Evolutionary conservation across 345 rosid genomes (phyloP).

Genomic region (Arabidopsis arenosa): DNA sequence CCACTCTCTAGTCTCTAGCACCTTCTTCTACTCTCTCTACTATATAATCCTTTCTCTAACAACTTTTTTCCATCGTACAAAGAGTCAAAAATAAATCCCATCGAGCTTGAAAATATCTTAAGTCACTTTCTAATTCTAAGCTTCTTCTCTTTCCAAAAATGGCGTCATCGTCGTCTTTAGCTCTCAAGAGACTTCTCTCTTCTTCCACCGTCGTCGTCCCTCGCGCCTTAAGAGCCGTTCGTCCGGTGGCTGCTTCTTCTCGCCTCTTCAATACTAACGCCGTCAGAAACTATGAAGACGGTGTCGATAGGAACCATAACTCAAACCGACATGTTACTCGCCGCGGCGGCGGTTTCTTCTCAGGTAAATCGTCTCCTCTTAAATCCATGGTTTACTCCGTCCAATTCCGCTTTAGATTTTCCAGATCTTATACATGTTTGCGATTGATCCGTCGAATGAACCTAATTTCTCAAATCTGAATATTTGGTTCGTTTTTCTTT

Average conservation of each 20-base stretch:
- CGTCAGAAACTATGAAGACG: conserved; percentile 19
- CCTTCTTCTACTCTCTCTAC: neutral
- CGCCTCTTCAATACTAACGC: conserved; percentile 51
- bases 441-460: neutral
- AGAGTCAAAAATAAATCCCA: neutral
- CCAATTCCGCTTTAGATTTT: neutral
- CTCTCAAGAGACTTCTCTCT: conserved; percentile 48
- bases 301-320: neutral
- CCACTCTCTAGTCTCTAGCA: conserved; percentile 4
- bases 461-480: neutral
- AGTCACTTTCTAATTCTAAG: neutral
- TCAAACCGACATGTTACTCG: conserved; percentile 12
- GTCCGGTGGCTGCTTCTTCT: conserved; percentile 34
- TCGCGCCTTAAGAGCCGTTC: conserved; percentile 16
- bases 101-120: neutral
- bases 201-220: conserved; percentile 40
- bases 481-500: neutral
- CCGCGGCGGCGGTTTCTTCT: conserved; percentile 21
- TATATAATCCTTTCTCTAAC: neutral
- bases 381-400: neutral
- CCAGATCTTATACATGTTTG: neutral
- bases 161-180: conserved; percentile 48
- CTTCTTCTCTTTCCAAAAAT: conserved; percentile 19
- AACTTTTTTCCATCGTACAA: neutral
- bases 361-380: conserved; percentile 8